phyloP scores from a whole-genome alignment of 164 flowering plant genomes.

The Aristolochia fimbriata region DNA sequence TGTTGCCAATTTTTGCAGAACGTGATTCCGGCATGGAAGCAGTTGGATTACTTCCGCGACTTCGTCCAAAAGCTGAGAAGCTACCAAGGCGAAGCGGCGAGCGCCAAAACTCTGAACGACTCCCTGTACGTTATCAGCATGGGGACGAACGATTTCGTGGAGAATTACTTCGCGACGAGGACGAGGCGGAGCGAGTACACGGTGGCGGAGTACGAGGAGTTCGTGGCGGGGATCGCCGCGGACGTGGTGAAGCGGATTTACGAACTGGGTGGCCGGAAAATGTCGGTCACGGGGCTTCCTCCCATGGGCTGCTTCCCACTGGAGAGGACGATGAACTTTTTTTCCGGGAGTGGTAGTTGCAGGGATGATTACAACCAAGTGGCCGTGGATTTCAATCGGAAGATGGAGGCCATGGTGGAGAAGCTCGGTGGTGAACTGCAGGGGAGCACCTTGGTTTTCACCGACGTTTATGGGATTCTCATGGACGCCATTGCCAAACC shows the following conservation, averaged over 20 bases:
- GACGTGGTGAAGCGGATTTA: constrained; percentile 19
- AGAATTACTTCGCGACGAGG: constrained; percentile 25
- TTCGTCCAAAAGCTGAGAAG: constrained; percentile 1
- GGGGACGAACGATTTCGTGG: constrained; percentile 36
- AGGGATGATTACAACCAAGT: constrained; percentile 7
- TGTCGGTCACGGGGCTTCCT: constrained; percentile 39
- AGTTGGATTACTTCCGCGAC: constrained; percentile 9
- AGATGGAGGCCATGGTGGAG: constrained; percentile 17
- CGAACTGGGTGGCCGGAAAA: constrained; percentile 35
- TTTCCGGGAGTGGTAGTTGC: constrained; percentile 19
- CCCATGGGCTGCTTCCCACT: constrained; percentile 73
- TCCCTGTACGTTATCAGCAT: constrained; percentile 18
- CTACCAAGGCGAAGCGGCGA: constrained; percentile 1
- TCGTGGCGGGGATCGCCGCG: constrained; percentile 14
- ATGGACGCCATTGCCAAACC: too few species aligned
- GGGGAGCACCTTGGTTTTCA: too few species aligned
- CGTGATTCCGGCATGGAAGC: constrained; percentile 6
- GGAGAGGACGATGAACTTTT: constrained; percentile 31
- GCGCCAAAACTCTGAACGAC: background rate
- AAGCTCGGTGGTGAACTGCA: too few species aligned
- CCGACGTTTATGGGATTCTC: too few species aligned
- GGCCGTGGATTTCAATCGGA: constrained; percentile 32
- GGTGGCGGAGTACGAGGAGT: constrained; percentile 21
- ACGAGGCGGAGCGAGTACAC: constrained; percentile 12
- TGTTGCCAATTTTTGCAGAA: too few species aligned